Conservation (phyloP, 345 rosid species). For the rapeseed (Brassica napus) region DNA sequence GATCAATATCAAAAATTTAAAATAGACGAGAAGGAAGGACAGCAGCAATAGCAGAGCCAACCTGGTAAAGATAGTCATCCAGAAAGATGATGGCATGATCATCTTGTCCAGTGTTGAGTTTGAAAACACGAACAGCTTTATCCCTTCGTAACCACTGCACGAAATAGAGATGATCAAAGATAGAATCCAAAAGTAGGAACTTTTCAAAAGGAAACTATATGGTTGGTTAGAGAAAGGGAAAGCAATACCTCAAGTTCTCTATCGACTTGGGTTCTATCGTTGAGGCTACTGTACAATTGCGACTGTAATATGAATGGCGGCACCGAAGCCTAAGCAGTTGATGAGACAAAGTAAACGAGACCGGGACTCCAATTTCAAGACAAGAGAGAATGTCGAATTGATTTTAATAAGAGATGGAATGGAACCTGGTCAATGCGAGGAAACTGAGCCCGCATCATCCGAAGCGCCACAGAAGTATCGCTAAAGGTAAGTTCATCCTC, state of each 20-base stretch:
- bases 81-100: constrained; percentile 85
- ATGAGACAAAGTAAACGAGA: constrained; percentile 34
- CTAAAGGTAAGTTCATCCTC: constrained; percentile 76
- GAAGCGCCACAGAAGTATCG: constrained; percentile 81
- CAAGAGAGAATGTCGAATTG: background rate
- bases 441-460: constrained; percentile 92
- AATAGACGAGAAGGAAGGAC: background rate
- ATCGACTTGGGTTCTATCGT: constrained; percentile 83
- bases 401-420: constrained; percentile 24
- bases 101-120: constrained; percentile 84
- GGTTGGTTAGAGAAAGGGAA: background rate
- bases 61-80: constrained; percentile 85
- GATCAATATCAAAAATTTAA: background rate
- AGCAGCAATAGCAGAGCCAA: no score
- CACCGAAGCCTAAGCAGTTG: constrained; percentile 45
- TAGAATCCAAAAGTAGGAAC: background rate
- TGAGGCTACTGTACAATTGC: constrained; percentile 81
- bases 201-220: background rate
- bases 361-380: background rate
- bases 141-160: constrained; percentile 72
- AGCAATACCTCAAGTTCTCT: constrained; percentile 71
- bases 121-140: constrained; percentile 74
- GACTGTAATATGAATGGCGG: constrained; percentile 84
- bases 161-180: constrained; percentile 4
- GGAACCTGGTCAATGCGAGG: constrained; percentile 69